A percentile compares a stretch with the other conserved stretches of the same genome.
Evolutionary conservation across 1,139 yeast species (phyloP).

Genomic region (Magnusiomyces fungicola): DNA sequence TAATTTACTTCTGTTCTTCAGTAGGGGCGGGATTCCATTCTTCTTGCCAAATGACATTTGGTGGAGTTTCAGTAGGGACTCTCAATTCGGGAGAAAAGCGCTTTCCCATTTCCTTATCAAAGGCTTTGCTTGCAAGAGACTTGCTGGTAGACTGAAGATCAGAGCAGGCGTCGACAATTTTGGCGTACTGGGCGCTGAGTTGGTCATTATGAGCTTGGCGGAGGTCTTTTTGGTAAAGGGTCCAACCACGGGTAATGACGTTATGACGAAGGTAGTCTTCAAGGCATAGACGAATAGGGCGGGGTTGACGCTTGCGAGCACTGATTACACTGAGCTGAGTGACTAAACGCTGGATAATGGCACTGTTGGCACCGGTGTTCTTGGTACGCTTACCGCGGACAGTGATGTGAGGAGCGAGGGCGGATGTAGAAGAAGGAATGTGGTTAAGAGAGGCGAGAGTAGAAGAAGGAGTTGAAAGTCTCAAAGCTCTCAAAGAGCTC

Average conservation of each 20-base stretch:
- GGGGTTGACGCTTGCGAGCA: conserved; percentile 84
- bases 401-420: conserved; percentile 9
- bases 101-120: conserved; percentile 44
- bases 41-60: conserved; percentile 73
- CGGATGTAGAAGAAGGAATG: neutral
- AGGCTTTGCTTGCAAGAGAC: conserved; percentile 43
- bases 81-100: conserved; percentile 51
- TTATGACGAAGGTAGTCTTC: conserved; percentile 85
- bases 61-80: conserved; percentile 89
- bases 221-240: conserved; percentile 47
- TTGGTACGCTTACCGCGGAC: conserved; percentile 41
- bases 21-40: conserved; percentile 40
- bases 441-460: neutral
- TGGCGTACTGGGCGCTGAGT: conserved; percentile 55
- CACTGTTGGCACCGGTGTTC: conserved; percentile 36
- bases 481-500: neutral
- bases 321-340: conserved; percentile 64
- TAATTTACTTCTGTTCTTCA: no score
- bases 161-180: conserved; percentile 67
- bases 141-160: conserved; percentile 51
- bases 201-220: conserved; percentile 38
- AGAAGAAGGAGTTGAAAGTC: neutral
- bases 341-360: conserved; percentile 55
- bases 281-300: conserved; percentile 59
- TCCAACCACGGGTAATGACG: conserved; percentile 82